Evolutionary conservation across 2,329 filamentous ascomycete genomes (phyloP), one percentile per base, ranked within the genome.

Genomic region (Colletotrichum noveboracense): DNA sequence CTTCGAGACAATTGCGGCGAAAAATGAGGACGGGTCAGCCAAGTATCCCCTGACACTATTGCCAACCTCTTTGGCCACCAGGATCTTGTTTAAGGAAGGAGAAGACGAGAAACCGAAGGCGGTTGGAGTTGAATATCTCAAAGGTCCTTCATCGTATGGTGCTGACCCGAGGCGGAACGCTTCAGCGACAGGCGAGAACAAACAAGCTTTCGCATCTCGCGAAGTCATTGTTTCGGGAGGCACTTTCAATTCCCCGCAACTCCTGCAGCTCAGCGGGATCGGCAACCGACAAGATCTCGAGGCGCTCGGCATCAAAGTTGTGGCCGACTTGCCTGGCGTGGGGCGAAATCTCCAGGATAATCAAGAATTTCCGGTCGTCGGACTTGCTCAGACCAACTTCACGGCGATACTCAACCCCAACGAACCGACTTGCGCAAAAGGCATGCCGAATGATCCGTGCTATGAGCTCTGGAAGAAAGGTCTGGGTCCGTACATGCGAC

Each of bases 211-310:
- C n/a, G 87, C 85, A 5, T 81, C 80, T 0, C 80, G 81, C 12
- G 87, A 90, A 76, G 86, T 90, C n/a, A 88, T 90, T 69, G 73
- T 90, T 7, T 83, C 87, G 3, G 88, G 85, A 24, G 88, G 88
- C 24, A 80, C 86, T 9, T 87, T 87, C 79, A 87, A 87, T 78
- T 85, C 85, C 1, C 87, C 87, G 5, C 83, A 87, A 66, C 80
- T 89, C 66, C 83, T 89, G 9, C 86, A 88, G 79, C 81, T 88
- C 8, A 86, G 84, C 32, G 87, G 87, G 21, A 80, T 89, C 66
- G 87, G 87, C 3, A 80, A 84, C 18, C 81, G 79, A 12, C 78
- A 77, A 2, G 84, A 88, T 77, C 82, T 88, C 4, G 72, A 84
- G 10, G 79, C 82, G 16, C 83, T 89, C 78, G 81, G 84, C n/a